A percentile compares a stretch with the other conserved stretches of the same genome.
These are phyloP conservation scores for Pholiota conissans DNA, from an alignment of 768 basidiomycete species.

Conservation along the genomic window DNA sequence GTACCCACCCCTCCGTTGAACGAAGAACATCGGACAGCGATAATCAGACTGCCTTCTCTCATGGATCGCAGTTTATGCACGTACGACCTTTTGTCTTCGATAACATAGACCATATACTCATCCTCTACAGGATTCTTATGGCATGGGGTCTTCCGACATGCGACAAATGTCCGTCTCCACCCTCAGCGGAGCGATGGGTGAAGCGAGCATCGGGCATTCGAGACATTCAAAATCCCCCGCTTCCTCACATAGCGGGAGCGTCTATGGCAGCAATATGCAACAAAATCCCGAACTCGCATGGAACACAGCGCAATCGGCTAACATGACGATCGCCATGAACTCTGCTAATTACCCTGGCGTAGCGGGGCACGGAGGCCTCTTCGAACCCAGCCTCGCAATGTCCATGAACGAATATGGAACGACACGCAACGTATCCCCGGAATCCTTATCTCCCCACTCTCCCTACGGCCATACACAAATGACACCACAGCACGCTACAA, in stretches of 20 bases:
- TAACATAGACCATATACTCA: slow-evolving; percentile 3
- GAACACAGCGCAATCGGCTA: slow-evolving; percentile 17
- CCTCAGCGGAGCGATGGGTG: slow-evolving; percentile 66
- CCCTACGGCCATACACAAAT: slow-evolving; percentile 14
- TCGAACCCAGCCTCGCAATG: slow-evolving; percentile 21
- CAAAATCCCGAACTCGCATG: slow-evolving; percentile 18
- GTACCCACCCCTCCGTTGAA: slow-evolving; percentile 29
- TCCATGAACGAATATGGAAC: slow-evolving; percentile 22
- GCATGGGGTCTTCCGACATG: slow-evolving; percentile 24
- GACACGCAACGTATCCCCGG: slow-evolving; percentile 38
- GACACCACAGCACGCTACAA: slow-evolving; percentile 7
- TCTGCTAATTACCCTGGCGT: slow-evolving; percentile 27
- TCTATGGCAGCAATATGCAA: slow-evolving; percentile 18
- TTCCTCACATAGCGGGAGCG: slow-evolving; percentile 18
- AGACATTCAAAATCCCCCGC: slow-evolving; percentile 22
- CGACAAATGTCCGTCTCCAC: slow-evolving; percentile 41
- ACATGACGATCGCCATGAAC: slow-evolving; percentile 27
- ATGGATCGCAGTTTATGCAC: slow-evolving; percentile 31
- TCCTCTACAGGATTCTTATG: slow-evolving; percentile 26
- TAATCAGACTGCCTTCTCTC: slow-evolving; percentile 31
- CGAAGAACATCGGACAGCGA: slow-evolving; percentile 41
- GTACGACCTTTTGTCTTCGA: slow-evolving; percentile 17
- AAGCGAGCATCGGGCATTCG: slow-evolving; percentile 28
- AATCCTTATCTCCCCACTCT: slow-evolving; percentile 37
- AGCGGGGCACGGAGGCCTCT: slow-evolving; percentile 21